Evolutionary conservation across 2,329 filamentous ascomycete species (phyloP), one percentile per base, ranked within the genome.

Genomic region (Chaetomiaceae sp.): DNA sequence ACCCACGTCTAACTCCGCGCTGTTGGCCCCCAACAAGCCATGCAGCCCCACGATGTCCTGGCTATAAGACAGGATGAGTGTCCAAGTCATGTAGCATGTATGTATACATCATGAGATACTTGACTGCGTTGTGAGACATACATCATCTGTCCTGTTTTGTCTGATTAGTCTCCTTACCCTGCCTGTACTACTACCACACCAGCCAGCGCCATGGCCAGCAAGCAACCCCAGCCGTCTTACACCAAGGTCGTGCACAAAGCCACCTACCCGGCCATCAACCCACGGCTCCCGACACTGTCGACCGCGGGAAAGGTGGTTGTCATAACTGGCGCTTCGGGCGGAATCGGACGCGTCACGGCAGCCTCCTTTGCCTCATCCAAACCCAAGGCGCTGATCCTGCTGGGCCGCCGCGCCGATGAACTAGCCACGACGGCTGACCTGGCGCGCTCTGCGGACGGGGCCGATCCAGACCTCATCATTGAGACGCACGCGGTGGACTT

Each of bases 291-390:
- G n/a, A 42, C 45, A 11, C 42, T 53, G 17, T 51, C 51, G 24
- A 38, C 45, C 38, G 41, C 43, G n/a, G 48, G 45, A 20, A 50
- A 49, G 32, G 50, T 39, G 14, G 46, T 50, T 18, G 42, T 54
- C 24, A 48, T 56, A 17, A 56, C 53, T 15, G 53, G 53, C 41
- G 51, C 45, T 24, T 42, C 49, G 19, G 29, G 42, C 22, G 51
- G 53, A 22, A 54, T 56, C 37, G 51, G 53, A 33, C 45, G 47
- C 37, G 45, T 42, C 14, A 48, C 46, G 12, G 45, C 53, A 30
- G 38, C 43, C 10, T 39, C 51, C 30, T 52, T 54, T 27, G 51
- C 53, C 48, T 34, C 37, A 18, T 50, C 52, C 3, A 48, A 48
- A 24, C 45, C 52, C 19, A 37, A 47, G 22, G 38, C 47, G 26